Percentiles rank a stretch among this genome's conserved stretches.
Evolutionary conservation across 208 protist genomes (phyloP).

Genomic region (Borovskyia barvae): DNA sequence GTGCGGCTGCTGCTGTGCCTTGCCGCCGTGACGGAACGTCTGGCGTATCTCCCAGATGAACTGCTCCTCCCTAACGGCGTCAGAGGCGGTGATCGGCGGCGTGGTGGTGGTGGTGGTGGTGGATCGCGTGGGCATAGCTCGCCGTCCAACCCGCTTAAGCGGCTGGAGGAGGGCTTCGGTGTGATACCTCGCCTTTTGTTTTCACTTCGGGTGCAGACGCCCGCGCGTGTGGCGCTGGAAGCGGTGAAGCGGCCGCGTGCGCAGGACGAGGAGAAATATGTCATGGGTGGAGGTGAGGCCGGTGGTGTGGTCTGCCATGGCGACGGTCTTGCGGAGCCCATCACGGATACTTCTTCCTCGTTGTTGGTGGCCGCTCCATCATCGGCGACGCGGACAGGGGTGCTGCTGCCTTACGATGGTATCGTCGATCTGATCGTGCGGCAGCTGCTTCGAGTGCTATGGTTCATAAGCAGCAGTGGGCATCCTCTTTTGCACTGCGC

Average conservation of each 20-base stretch:
- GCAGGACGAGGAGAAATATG: neutral
- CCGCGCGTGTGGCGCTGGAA: neutral
- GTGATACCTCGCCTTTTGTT: constrained; percentile 36
- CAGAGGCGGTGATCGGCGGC: neutral
- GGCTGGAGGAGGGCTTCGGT: constrained; percentile 23
- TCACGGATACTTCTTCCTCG: neutral
- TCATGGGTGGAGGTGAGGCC: neutral
- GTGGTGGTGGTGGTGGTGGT: neutral
- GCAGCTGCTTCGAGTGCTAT: constrained; percentile 46
- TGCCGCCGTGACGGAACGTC: constrained; percentile 14
- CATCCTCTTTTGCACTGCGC: constrained; percentile 17
- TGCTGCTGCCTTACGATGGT: constrained; percentile 26
- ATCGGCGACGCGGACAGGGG: constrained; percentile 7
- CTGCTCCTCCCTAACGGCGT: constrained; percentile 7
- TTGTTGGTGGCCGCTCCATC: neutral
- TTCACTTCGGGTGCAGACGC: constrained; percentile 24
- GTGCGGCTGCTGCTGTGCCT: constrained; percentile 20
- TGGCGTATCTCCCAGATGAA: constrained; percentile 22
- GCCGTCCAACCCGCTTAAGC: constrained; percentile 1
- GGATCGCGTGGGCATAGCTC: no score
- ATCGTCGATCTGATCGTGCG: constrained; percentile 39
- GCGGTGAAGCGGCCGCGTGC: constrained; percentile 5
- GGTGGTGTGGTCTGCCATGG: no score
- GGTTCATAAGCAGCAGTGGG: constrained; percentile 44
- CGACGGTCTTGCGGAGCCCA: no score